Base-by-base conservation (phyloP, 1,139 yeast genomes). In the Geotrichum citri-aurantii region DNA sequence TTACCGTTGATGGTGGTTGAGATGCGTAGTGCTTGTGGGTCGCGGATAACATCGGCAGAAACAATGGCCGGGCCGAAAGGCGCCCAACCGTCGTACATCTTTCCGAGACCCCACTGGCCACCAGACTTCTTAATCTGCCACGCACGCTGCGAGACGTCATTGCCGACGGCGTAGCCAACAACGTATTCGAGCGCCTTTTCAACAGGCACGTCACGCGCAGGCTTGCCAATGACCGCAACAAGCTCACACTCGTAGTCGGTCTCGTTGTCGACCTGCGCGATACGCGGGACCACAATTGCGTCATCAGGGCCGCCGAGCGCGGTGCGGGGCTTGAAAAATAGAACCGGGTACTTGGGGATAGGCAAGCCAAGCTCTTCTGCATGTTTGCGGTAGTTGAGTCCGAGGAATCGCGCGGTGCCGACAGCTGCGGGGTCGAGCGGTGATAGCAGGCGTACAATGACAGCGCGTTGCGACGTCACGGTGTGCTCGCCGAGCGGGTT, bases 181-280 rank as follows among this genome's bases (percentile, higher is more conserved):
- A 81, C 79, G 61, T 80, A 75, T 53, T 75, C 71, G 55, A 77
- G 68, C 1, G 84, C 85, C 24, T 79, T 71, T 31, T 70, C 75
- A 17, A 69, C 73, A 21, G 73, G 56, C 23, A 81, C 80, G 62
- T 80, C 74, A 61, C 71, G 73, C 40, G 81, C 80, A 10, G 71
- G 64, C 65, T 76, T 78, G n/a, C 85, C 84, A 60, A 81, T 80
- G 5, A 81, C 79, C 27, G 79, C 77, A 10, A 79, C 82, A 49
- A 81, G 75, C 65, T 81, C 85, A 50, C 80, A 80, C 64, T 81
- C 85, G 64, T 81, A 81, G 65, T 81, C 85, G 23, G 77, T 69
- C n/a, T 72, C 68, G 53, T 70, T 68, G 42, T 70, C 75, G 10
- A 66, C 64, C 64, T 77, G 81, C n/a, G 79, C 79, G 63, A 76